Conservation (phyloP, 108 stramenopile species). For the Asterionellopsis glacialis region DNA sequence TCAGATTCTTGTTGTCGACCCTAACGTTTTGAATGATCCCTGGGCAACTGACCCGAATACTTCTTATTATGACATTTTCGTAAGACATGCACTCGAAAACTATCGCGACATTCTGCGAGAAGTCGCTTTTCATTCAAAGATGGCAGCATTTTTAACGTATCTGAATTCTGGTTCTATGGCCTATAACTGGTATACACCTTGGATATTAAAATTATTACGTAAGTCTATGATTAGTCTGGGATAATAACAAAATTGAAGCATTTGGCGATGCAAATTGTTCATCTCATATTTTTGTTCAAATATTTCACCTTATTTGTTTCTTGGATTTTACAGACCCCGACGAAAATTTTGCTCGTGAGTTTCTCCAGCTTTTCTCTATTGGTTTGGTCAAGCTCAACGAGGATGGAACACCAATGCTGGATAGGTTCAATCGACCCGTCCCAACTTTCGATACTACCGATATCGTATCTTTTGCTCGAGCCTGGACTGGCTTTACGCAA, state of each 20-base stretch:
- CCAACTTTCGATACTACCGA: conserved; percentile 38
- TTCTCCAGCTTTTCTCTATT: conserved; percentile 53
- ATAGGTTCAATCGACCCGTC: conserved; percentile 23
- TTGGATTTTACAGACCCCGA: conserved; percentile 16
- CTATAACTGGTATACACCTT: conserved; percentile 36
- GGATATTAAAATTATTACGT: conserved; percentile 8
- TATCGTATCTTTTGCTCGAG: conserved; percentile 38
- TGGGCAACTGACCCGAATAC: conserved; percentile 1
- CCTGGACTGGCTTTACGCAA: conserved; percentile 64
- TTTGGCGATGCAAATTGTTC: too few species aligned
- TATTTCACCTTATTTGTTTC: too few species aligned
- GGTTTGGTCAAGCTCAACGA: conserved; percentile 37
- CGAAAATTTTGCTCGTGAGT: conserved; percentile 65
- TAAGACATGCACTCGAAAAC: conserved; percentile 61
- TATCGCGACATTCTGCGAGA: conserved; percentile 45
- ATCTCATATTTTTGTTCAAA: too few species aligned
- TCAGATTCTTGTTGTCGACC: conserved; percentile 43
- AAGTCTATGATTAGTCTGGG: conserved; percentile 5
- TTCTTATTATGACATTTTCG: conserved; percentile 56
- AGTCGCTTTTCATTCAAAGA: conserved; percentile 34
- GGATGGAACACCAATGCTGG: conserved; percentile 37
- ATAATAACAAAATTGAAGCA: conserved; percentile 16
- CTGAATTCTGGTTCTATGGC: conserved; percentile 16
- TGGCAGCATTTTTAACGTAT: conserved; percentile 52
- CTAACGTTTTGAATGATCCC: conserved; percentile 9